Evolutionary conservation across 768 basidiomycete genomes (phyloP), one percentile per base, ranked within the genome.

Genomic region (Amanita polypyramis): DNA sequence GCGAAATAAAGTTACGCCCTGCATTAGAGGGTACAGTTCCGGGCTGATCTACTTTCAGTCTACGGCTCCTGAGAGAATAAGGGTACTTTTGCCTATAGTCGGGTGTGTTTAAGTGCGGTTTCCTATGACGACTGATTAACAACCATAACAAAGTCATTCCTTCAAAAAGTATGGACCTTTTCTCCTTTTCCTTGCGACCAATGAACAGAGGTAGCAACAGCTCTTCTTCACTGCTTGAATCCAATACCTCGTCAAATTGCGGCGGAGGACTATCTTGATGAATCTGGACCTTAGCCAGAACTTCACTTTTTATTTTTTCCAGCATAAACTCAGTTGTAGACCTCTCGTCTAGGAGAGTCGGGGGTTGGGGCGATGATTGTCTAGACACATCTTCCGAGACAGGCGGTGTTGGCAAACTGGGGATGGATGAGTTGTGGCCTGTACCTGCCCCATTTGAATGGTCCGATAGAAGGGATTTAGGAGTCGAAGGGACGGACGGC

Each of bases 271-370:
- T 58, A 38, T 79, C 74, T 2, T 73, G 70, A 55, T 72, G 77
- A n/a, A 66, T 69, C 20, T 62, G 55, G 5, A 52, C 67, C 17
- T 63, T 67, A 47, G 75, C 77, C 41, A 66, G 71, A 4, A 77
- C 82, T 52, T 67, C 70, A n/a, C 75, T 78, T 63, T 74, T 83
- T 52, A 86, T 83, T 30, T 76, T 67, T 5, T 74, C 79, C 39
- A 87, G 78, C 25, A 85, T 67, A 55, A 70, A 66, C 12, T 73
- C 73, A 2, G 83, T 68, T 59, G 79, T 84, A 21, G 60, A 59
- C 15, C 55, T 63, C 27, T 61, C 59, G 51, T 70, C 63, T 25
- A 72, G 59, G 19, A 59, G 55, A 33, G 64, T 55, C 3, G 69
- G 66, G 1, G 25, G 25, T 27, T 27, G 25, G 25, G 63, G 64